A percentile compares a stretch with the other conserved stretches of the same genome.
Conservation (phyloP, 2,329 filamentous ascomycete genomes). For the Colletotrichum neosansevieriae region DNA sequence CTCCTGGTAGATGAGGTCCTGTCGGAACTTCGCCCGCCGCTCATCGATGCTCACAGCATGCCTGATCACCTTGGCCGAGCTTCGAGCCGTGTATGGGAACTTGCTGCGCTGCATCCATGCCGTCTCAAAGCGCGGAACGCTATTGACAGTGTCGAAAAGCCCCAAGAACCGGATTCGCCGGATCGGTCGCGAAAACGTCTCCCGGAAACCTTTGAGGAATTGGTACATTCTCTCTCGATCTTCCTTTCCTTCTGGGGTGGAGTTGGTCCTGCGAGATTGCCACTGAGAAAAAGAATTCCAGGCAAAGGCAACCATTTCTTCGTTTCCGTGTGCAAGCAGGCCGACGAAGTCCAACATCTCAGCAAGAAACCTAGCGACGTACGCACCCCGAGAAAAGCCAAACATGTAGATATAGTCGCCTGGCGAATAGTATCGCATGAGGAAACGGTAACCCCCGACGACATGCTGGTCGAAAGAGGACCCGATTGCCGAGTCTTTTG, state of each 20-base stretch:
- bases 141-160: constrained; percentile 86
- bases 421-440: constrained; percentile 78
- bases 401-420: constrained; percentile 78
- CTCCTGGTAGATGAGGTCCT: constrained; percentile 74
- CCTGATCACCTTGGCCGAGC: constrained; percentile 70
- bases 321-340: constrained; percentile 82
- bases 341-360: constrained; percentile 90
- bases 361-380: constrained; percentile 80
- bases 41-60: constrained; percentile 80
- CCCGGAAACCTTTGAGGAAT: constrained; percentile 83
- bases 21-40: constrained; percentile 77
- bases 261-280: constrained; percentile 68
- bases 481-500: constrained; percentile 83
- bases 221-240: constrained; percentile 73
- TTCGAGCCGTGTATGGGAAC: constrained; percentile 75
- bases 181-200: constrained; percentile 83
- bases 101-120: constrained; percentile 83
- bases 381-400: constrained; percentile 79
- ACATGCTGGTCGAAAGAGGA: constrained; percentile 87
- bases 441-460: constrained; percentile 83
- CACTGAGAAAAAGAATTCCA: constrained; percentile 85
- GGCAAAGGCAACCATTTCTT: constrained; percentile 86
- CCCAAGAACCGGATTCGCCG: constrained; percentile 81
- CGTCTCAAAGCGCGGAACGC: constrained; percentile 80
- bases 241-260: constrained; percentile 52